These are phyloP conservation scores for Musa itinerans DNA, from an alignment of 176 grass and related monocot species.

Conservation along the genomic window DNA sequence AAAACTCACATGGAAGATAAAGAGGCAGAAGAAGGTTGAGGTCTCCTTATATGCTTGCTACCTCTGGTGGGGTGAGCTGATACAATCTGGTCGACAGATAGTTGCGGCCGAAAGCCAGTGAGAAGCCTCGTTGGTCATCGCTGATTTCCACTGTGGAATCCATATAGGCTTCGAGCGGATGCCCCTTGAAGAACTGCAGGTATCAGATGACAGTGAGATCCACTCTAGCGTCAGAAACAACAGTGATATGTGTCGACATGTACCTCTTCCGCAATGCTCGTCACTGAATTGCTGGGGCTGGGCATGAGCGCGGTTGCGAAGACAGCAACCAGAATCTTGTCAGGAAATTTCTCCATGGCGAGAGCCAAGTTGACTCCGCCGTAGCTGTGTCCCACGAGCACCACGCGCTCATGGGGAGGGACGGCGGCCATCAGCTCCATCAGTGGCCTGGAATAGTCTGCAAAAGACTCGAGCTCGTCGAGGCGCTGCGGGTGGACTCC, in stretches of 20 bases:
- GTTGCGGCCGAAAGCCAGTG: neutral
- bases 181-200: neutral
- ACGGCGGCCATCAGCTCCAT: conserved; percentile 26
- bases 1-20: neutral
- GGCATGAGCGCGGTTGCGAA: conserved; percentile 35
- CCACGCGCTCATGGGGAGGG: conserved; percentile 21
- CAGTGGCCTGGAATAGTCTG: conserved; percentile 43
- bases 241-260: neutral
- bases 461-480: conserved; percentile 41
- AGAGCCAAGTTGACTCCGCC: conserved; percentile 32
- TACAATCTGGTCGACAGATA: conserved; percentile 28
- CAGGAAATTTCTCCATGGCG: conserved; percentile 35
- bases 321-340: conserved; percentile 36
- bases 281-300: conserved; percentile 19
- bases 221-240: neutral
- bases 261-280: conserved; percentile 19
- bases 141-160: neutral
- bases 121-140: neutral
- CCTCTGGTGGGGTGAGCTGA: conserved; percentile 32
- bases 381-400: conserved; percentile 45
- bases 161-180: neutral
- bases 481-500: conserved; percentile 33
- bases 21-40: neutral
- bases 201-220: neutral
- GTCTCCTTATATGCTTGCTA: neutral